Base-by-base conservation (phyloP, 805 yeast species). In the Alloascoidea africana region DNA sequence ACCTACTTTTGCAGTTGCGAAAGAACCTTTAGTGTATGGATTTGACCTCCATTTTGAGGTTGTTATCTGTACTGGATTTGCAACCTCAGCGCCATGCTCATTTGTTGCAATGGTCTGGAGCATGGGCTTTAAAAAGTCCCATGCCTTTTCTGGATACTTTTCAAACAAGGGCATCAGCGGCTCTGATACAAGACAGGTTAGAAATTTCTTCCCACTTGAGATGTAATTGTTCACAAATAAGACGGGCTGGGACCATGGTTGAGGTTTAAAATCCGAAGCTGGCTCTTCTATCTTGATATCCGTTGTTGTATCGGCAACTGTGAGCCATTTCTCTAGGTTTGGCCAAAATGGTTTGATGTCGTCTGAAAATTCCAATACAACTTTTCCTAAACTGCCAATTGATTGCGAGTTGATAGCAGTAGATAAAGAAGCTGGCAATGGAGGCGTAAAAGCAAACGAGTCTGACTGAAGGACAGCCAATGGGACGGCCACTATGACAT, bases 401-500 rank as follows among this genome's bases (percentile, higher is more conserved):
- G 69, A 69, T 46, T 77, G 62, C 6, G 60, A 55, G 1, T 56
- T 46, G 11, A 82, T 56, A 0, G 79, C 58, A 1, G 56, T 56
- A 11, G 14, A 18, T n/a, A 50, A 37, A 2, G 35, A 40, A 3
- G 17, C n/a, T 0, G 84, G 82, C 11, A 81, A 54, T 3, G 58
- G 53, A 0, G 86, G 85, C 0, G 41, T 46, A 65, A 83, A 80
- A 19, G 51, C 52, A 18, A 79, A 69, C 14, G 66, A 65, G 3
- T 0, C 57, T 53, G 3, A 47, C 39, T 68, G 70, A 27, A 85
- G 56, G 3, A 81, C 66, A 27, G 87, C 79, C 43, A 79, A 79
- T 0, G 96, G 95, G 3, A 83, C 73, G 0, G 94, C 75, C 4
- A 83, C 80, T 11, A 86, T 63, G 18, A 73, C 59, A 49, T 71